Evolutionary conservation across 345 rosid genomes (phyloP), one percentile per base, ranked within the genome.

Genomic region (Pseudoturritis turrita): DNA sequence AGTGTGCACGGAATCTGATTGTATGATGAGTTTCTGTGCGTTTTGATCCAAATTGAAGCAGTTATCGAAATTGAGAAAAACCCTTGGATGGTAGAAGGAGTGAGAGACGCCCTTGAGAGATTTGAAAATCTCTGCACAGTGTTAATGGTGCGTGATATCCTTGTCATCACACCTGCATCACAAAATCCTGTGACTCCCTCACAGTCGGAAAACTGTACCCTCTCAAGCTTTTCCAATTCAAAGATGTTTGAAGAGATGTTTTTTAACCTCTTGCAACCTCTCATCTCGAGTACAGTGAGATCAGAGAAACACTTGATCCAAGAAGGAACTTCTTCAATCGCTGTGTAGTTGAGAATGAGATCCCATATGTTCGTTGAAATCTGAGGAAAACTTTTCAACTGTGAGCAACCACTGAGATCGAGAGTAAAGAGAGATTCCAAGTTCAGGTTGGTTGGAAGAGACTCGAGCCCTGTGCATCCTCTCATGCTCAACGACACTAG

Each of bases 161-260:
- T n/a, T n/a, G n/a, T n/a, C n/a, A n/a, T n/a, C n/a, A n/a, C n/a
- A n/a, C n/a, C n/a, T 7, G 21, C 21, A 44, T 44, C 49, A 44
- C 17, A 21, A 44, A 44, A 44, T 8, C 2, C 10, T 44, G 21
- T 44, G 49, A 44, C 18, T 44, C 49, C 17, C 15, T 5, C 18
- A 65, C 83, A 80, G 0, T 39, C 25, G 6, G 3, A 71, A 7
- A 21, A 61, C 59, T 26, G 33, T 31, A 28, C 39, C 63, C 31
- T 18, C 15, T 29, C 0, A 0, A 70, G 62, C 8, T 26, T 40
- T 41, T 41, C 37, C 40, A 50, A 62, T 15, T 44, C 19, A 25
- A 35, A 11, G 19, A 70, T 17, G 39, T 43, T 61, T 17, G n/a
- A 44, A 56, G 76, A 61, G 19, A 77, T 70, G 7, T 17, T 40